Evolutionary conservation across 2,329 filamentous ascomycete species (phyloP).

Genomic region (Sodiomyces alkalinus): DNA sequence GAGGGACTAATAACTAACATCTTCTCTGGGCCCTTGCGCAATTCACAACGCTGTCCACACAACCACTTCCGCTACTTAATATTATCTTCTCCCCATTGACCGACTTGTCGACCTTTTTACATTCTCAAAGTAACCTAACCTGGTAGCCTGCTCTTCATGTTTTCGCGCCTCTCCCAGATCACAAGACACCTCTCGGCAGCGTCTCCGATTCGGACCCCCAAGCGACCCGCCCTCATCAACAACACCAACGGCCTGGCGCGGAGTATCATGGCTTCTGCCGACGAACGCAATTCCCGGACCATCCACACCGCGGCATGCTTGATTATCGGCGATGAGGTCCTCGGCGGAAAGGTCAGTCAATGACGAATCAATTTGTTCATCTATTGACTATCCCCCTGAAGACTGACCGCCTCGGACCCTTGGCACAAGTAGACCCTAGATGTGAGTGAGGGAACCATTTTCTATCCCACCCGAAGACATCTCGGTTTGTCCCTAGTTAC

Average conservation of each 20-base stretch:
- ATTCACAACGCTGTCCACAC: too few species aligned
- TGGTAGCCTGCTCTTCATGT: conserved; percentile 46
- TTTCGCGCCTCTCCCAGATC: conserved; percentile 59
- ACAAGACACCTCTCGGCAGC: conserved; percentile 46
- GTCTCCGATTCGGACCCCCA: conserved; percentile 7
- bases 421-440: conserved; percentile 23
- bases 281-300: conserved; percentile 43
- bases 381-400: neutral
- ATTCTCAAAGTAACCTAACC: too few species aligned
- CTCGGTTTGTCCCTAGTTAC: conserved; percentile 8
- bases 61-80: too few species aligned
- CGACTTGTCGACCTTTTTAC: too few species aligned
- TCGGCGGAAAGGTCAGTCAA: conserved; percentile 73
- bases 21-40: too few species aligned
- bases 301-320: conserved; percentile 86
- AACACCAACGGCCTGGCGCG: conserved; percentile 12
- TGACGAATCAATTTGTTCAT: neutral
- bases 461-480: neutral
- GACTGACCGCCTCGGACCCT: too few species aligned
- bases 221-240: conserved; percentile 15
- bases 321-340: conserved; percentile 93
- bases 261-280: conserved; percentile 30
- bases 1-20: too few species aligned
- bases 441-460: conserved; percentile 14
- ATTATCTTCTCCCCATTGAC: too few species aligned